phyloP scores from a whole-genome alignment of 2,329 filamentous ascomycete species.

The Cercospora beticola region DNA sequence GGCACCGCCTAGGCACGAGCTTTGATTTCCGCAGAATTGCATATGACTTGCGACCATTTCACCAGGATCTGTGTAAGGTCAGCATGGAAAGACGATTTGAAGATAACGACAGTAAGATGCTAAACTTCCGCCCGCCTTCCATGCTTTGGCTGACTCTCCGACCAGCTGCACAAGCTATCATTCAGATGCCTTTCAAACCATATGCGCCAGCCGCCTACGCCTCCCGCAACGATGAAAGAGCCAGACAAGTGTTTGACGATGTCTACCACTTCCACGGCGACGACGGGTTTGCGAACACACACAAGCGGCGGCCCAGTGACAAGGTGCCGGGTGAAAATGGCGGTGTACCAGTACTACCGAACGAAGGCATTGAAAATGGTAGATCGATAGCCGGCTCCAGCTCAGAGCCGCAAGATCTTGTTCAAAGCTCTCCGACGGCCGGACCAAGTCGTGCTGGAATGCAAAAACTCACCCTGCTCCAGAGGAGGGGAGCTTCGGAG shows the following conservation, averaged over 20 bases:
- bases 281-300: slow-evolving; percentile 1
- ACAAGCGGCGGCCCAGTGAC: neutral
- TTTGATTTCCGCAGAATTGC: slow-evolving; percentile 41
- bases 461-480: neutral
- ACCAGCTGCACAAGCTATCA: slow-evolving; percentile 33
- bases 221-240: slow-evolving; percentile 25
- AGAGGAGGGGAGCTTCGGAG: neutral
- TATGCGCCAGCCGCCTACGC: slow-evolving; percentile 29
- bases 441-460: neutral
- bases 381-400: neutral
- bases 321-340: neutral
- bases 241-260: slow-evolving; percentile 14
- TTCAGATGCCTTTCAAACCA: slow-evolving; percentile 34
- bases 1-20: slow-evolving; percentile 40
- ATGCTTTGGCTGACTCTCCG: neutral
- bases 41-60: slow-evolving; percentile 41
- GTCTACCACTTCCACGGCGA: slow-evolving; percentile 23
- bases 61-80: slow-evolving; percentile 43
- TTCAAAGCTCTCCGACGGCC: neutral
- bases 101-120: slow-evolving; percentile 42
- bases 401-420: neutral
- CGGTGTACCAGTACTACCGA: neutral
- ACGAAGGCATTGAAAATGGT: neutral
- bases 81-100: slow-evolving; percentile 42
- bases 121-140: neutral